These are phyloP conservation scores for Pseudopithomyces maydicus DNA, from an alignment of 2,329 filamentous ascomycete genomes.

Conservation along the genomic window DNA sequence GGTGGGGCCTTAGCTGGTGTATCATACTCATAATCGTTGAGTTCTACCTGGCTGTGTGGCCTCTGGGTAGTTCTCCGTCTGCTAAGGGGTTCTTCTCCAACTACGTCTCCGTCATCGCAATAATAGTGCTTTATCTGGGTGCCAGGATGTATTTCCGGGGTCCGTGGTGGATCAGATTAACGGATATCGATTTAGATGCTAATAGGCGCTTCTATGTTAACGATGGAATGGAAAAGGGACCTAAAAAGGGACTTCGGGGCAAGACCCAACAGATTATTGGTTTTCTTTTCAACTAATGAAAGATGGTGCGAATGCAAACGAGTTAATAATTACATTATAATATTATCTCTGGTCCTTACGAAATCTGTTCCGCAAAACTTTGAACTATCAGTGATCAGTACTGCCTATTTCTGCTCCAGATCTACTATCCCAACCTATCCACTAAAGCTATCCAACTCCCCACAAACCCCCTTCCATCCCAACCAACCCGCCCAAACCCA, in stretches of 20 bases:
- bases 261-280: constrained; percentile 11
- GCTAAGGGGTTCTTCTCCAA: constrained; percentile 55
- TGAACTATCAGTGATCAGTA: too few relatives aligned
- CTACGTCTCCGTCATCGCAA: constrained; percentile 52
- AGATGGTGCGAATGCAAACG: not conserved
- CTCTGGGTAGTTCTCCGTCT: constrained; percentile 39
- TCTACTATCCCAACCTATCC: too few relatives aligned
- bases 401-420: too few relatives aligned
- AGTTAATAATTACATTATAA: too few relatives aligned
- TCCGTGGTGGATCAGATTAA: constrained; percentile 40
- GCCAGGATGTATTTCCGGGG: constrained; percentile 49
- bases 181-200: constrained; percentile 44
- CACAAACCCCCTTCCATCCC: too few relatives aligned
- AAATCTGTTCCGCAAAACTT: too few relatives aligned
- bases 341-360: too few relatives aligned
- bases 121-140: constrained; percentile 50
- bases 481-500: too few relatives aligned
- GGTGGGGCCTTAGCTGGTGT: constrained; percentile 53
- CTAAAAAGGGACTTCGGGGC: constrained; percentile 10
- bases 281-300: constrained; percentile 11
- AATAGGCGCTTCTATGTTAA: constrained; percentile 32
- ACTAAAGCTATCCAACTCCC: too few relatives aligned
- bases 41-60: constrained; percentile 56
- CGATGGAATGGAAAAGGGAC: constrained; percentile 14
- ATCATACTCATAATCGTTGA: constrained; percentile 53